phyloP scores from a whole-genome alignment of 495 filamentous ascomycete genomes.

The Podospora bellae-mahoneyi region DNA sequence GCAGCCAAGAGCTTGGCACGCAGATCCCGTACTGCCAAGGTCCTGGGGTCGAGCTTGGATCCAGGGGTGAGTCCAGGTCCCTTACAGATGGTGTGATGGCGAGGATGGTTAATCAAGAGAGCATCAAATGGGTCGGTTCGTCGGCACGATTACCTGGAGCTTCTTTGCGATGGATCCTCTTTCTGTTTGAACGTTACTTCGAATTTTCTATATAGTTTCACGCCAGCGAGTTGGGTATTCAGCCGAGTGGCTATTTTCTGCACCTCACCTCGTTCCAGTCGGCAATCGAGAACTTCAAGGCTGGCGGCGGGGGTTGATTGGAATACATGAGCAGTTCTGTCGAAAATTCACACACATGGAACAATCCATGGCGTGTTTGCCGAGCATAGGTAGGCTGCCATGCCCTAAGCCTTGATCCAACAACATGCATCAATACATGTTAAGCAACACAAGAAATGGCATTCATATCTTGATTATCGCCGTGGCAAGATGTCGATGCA shows the following conservation, averaged over 20 bases:
- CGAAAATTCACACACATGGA: too few relatives aligned
- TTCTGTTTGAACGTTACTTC: conserved; percentile 23
- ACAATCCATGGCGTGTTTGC: too few relatives aligned
- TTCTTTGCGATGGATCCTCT: not conserved
- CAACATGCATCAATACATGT: too few relatives aligned
- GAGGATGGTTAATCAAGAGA: not conserved
- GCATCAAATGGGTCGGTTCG: not conserved
- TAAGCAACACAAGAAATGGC: too few relatives aligned
- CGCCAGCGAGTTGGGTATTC: conserved; percentile 23
- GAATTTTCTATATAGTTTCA: conserved; percentile 6
- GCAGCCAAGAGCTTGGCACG: conserved; percentile 27
- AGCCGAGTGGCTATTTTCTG: conserved; percentile 31
- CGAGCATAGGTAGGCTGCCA: too few relatives aligned
- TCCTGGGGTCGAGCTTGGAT: conserved; percentile 20
- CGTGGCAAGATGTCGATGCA: too few relatives aligned
- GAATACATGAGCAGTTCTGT: too few relatives aligned
- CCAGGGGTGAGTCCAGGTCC: not conserved
- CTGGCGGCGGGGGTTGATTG: too few relatives aligned
- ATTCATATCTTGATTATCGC: too few relatives aligned
- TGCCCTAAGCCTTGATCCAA: too few relatives aligned
- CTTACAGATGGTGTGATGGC: not conserved
- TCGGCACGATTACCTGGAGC: not conserved
- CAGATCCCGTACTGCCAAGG: conserved; percentile 28
- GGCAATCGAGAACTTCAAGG: not conserved
- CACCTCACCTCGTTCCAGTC: not conserved